Base-by-base conservation (phyloP, 2,329 filamentous ascomycete genomes). In the Dactylellina leptospora region DNA sequence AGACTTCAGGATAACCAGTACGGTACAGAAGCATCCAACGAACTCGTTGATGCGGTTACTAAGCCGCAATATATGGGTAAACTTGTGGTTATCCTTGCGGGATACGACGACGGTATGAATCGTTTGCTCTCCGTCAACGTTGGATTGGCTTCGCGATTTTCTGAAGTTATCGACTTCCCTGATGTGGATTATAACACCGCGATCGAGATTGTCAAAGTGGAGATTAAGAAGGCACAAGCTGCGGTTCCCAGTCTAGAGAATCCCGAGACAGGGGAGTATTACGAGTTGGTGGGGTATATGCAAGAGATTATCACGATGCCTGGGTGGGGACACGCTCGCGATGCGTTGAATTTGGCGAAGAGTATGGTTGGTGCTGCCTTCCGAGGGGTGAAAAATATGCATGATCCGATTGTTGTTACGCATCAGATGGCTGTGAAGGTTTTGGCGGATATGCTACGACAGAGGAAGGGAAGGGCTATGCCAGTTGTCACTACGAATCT, bases 61-160 rank as follows among this genome's bases (percentile, higher is more conserved):
- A 85, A 90, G 70, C 82, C 83, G 0, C 83, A 80, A 36, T 91
- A 86, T 76, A 79, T 81, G 1, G 81, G 83, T 28, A 88, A 87
- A 66, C 79, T 91, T 1, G 82, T 91, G 38, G 83, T 88, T 33
- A 89, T 91, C 33, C 79, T 91, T 0, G 89, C 89, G 0, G 89
- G 89, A 0, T 91, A 91, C 73, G 85, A 87, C 8, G 75, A 82
- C 0, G 86, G 90, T 84, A 90, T 91, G 64, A 86, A 91, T 74
- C 79, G 81, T 0, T 82, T 91, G 0, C 82, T 91, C 79, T 79
- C 80, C 0, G 81, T 83, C 18, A 91, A 91, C 73, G 82, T 85
- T 0, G 88, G 88, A 0, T 79, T 91, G 13, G 85, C 84, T 0
- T 88, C 85, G 38, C 84, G 88, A 0, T 91, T 91, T 75, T 85